Conservation (phyloP, 192 early-diverging fungal genomes). For the Blastocladiella britannica region DNA sequence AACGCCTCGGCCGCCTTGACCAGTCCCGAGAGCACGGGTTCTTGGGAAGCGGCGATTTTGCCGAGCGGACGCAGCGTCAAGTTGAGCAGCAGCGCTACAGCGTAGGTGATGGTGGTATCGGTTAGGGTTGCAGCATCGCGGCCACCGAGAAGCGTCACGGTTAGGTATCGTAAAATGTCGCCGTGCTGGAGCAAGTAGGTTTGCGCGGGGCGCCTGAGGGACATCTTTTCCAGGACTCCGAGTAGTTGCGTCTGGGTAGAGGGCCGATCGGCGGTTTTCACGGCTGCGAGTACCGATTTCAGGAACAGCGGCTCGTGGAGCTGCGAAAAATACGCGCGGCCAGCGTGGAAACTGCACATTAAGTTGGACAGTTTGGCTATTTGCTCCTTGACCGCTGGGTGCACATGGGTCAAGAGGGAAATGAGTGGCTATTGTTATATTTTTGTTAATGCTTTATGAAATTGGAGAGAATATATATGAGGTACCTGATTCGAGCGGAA, state of each 20-base stretch:
- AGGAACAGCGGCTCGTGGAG: not conserved
- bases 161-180: not conserved
- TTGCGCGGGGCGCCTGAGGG: not conserved
- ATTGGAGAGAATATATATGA: too few relatives aligned
- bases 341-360: not conserved
- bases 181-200: not conserved
- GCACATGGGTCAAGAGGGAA: not conserved
- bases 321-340: not conserved
- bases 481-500: conserved; percentile 7
- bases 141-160: not conserved
- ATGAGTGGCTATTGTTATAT: too few relatives aligned
- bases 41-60: not conserved
- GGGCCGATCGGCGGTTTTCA: not conserved
- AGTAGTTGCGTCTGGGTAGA: not conserved
- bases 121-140: not conserved
- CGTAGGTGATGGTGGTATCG: not conserved
- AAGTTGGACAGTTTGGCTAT: not conserved
- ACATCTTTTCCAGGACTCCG: not conserved
- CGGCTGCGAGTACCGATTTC: not conserved
- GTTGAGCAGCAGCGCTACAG: not conserved
- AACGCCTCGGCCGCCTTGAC: not conserved
- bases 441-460: too few relatives aligned
- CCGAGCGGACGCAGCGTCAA: not conserved
- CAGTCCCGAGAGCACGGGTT: not conserved
- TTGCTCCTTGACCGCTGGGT: not conserved